Evolutionary conservation across 2,329 filamentous ascomycete species (phyloP), one percentile per base, ranked within the genome.

Genomic region (Aspergillus intermedius): DNA sequence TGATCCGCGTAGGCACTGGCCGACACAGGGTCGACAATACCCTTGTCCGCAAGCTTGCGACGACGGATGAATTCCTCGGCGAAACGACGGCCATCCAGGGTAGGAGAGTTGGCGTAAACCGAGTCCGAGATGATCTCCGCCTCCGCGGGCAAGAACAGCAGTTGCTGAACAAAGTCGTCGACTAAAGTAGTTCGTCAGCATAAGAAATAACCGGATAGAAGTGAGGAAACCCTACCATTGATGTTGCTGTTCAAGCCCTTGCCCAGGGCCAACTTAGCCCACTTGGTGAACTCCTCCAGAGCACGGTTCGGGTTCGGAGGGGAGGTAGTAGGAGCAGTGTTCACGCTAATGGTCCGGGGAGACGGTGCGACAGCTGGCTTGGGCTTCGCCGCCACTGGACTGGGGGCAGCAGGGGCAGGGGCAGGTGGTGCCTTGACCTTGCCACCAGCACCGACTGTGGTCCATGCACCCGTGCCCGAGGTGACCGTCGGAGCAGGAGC

Each of bases 21-120:
- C 44, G 72, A 77, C 43, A 79, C 76, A 13, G 82, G 77, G 47
- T 87, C 85, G 15, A 95, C 77, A 37, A 96, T 80, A 35, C 93
- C 93, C 74, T 91, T 93, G 59, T 97, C 91, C 0, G 93, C 91
- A 1, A 94, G 81, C 77, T 87, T 94, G 73, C 91, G 91, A 60
- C 91, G 90, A 30, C 91, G 87, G 50, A 97, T 81, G 63, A 93
- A 98, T 68, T 98, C 93, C 51, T 95, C 88, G 0, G 89, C 90
- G 63, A 97, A 97, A 62, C 94, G 89, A 44, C 87, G 86, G 0
- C 88, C 90, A 63, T 98, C 90, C 70, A 98, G 88, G 1, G 91
- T 94, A 60, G 85, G 86, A 2, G 88, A 94, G 65, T 83, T 86
- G 50, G 82, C 82, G 69, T 97, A 95, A 19, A 97, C 86, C 7